Evolutionary conservation across 192 early-diverging fungal genomes (phyloP).

Genomic region (Spizellomyces punctatus): DNA sequence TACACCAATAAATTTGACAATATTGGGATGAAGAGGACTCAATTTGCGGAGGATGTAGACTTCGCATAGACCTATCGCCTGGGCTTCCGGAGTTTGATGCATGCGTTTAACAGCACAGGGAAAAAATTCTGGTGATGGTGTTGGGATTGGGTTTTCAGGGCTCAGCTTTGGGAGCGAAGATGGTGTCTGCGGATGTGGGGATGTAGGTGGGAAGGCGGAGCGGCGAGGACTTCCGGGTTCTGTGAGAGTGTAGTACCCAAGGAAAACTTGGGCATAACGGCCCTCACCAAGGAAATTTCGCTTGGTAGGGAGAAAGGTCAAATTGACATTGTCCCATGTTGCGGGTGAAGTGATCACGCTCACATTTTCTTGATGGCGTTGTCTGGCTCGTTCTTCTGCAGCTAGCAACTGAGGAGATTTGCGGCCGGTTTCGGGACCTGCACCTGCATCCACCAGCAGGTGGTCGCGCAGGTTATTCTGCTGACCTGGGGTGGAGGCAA

Average conservation of each 20-base stretch:
- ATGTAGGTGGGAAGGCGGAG: neutral
- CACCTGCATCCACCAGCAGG: neutral
- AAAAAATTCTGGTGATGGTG: conserved; percentile 17
- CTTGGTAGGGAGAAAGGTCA: conserved; percentile 49
- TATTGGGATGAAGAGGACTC: conserved; percentile 33
- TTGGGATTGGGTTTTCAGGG: neutral
- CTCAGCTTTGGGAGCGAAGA: neutral
- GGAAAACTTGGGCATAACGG: conserved; percentile 47
- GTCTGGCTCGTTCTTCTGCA: conserved; percentile 5
- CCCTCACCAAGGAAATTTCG: conserved; percentile 59
- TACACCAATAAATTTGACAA: conserved; percentile 50
- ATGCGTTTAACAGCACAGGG: conserved; percentile 58
- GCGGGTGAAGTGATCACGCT: conserved; percentile 20
- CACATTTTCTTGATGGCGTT: neutral
- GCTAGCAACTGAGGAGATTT: conserved; percentile 13
- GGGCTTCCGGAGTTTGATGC: conserved; percentile 44
- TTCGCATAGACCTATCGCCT: conserved; percentile 42
- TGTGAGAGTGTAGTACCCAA: conserved; percentile 37
- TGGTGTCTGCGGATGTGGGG: conserved; percentile 6
- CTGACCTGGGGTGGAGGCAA: neutral
- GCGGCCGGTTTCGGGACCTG: neutral
- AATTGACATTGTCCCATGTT: conserved; percentile 36
- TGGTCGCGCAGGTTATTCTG: neutral
- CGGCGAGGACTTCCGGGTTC: neutral
- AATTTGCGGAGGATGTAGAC: conserved; percentile 39